Percentiles rank a stretch among this genome's conserved stretches.
Conservation (phyloP, 2,329 filamentous ascomycete genomes). For the Cercospora berteroae region DNA sequence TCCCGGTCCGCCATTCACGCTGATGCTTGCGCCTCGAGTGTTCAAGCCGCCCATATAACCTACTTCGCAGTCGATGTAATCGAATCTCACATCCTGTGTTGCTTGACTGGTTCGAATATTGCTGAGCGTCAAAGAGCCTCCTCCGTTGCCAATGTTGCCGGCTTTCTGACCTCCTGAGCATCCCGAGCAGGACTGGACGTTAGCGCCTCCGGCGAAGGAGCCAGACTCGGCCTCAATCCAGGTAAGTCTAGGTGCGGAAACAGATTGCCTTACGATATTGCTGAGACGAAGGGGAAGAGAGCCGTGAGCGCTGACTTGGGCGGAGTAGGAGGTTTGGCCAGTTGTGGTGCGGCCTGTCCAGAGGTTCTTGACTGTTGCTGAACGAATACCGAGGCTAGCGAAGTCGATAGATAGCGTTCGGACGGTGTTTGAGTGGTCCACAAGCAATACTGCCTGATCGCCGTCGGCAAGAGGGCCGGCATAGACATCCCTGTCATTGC, state of each 20-base stretch:
- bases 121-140: constrained; percentile 30
- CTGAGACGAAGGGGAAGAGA: constrained; percentile 39
- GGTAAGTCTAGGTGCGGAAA: constrained; percentile 17
- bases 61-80: constrained; percentile 45
- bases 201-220: constrained; percentile 35
- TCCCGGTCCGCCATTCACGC: constrained; percentile 40
- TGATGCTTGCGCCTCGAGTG: constrained; percentile 39
- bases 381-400: constrained; percentile 34
- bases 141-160: constrained; percentile 30
- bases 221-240: constrained; percentile 39
- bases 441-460: constrained; percentile 38
- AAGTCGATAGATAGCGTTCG: constrained; percentile 38
- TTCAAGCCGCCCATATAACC: constrained; percentile 38
- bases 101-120: constrained; percentile 33
- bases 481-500: constrained; percentile 43
- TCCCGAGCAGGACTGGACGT: constrained; percentile 34
- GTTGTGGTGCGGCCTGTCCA: constrained; percentile 34
- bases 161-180: constrained; percentile 38
- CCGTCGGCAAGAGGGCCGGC: constrained; percentile 39
- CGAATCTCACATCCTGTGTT: constrained; percentile 39
- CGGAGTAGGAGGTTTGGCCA: constrained; percentile 25
- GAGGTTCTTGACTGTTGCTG: constrained; percentile 40
- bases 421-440: constrained; percentile 41
- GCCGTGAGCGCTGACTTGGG: constrained; percentile 31
- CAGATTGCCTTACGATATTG: constrained; percentile 29